These are phyloP conservation scores for Yamadazyma scolyti DNA, from an alignment of 805 yeast species.

Conservation along the genomic window DNA sequence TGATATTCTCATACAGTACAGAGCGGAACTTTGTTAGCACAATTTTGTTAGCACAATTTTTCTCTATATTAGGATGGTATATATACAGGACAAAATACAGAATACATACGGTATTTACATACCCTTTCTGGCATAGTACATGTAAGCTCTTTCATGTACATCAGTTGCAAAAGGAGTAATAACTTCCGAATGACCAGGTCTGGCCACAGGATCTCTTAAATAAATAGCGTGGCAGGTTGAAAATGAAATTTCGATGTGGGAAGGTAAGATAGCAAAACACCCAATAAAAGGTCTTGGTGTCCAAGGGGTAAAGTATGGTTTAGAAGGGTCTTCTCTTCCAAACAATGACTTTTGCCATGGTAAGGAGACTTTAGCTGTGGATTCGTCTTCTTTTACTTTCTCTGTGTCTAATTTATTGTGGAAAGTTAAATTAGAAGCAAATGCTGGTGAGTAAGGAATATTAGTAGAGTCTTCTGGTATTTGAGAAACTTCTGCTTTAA, in stretches of 20 bases:
- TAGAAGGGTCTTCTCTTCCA: constrained; percentile 75
- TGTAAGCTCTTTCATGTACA: constrained; percentile 89
- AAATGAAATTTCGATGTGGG: constrained; percentile 87
- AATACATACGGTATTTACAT: too few species aligned
- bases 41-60: too few species aligned
- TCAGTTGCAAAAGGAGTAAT: constrained; percentile 82
- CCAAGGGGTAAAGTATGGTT: constrained; percentile 96
- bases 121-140: constrained; percentile 84
- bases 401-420: constrained; percentile 40
- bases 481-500: constrained; percentile 21
- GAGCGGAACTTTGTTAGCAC: constrained; percentile 1
- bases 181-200: constrained; percentile 96
- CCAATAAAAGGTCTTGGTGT: constrained; percentile 89
- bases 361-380: constrained; percentile 47
- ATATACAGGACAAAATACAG: constrained; percentile 7
- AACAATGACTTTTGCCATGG: constrained; percentile 80
- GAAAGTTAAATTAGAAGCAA: constrained; percentile 24
- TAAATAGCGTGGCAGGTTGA: constrained; percentile 95
- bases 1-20: constrained; percentile 26
- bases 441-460: constrained; percentile 26
- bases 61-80: constrained; percentile 1
- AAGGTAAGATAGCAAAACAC: constrained; percentile 88
- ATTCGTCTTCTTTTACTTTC: constrained; percentile 48
- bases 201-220: constrained; percentile 92
- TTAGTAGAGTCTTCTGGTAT: constrained; percentile 23